Evolutionary conservation across 1,284 basidiomycete genomes (phyloP).

Genomic region (Hymenochaete sp.): DNA sequence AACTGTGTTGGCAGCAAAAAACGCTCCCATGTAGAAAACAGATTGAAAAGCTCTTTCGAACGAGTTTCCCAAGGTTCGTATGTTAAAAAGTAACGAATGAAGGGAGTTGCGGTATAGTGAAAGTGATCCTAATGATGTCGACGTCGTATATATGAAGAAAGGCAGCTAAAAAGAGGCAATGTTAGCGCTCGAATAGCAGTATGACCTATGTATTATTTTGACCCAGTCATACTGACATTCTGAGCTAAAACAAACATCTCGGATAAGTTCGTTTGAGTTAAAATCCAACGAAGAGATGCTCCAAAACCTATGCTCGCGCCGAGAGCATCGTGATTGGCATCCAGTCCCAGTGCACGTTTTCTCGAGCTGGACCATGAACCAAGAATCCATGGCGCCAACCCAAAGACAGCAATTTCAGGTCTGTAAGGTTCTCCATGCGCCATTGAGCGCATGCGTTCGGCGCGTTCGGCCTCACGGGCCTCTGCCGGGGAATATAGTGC

Average conservation of each 20-base stretch:
- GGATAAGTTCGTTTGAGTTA: constrained; percentile 51
- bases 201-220: not conserved
- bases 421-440: constrained; percentile 62
- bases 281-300: constrained; percentile 23
- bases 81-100: constrained; percentile 58
- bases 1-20: constrained; percentile 62
- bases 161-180: constrained; percentile 43
- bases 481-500: constrained; percentile 41
- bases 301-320: constrained; percentile 7
- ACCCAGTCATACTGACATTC: constrained; percentile 41
- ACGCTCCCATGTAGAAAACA: constrained; percentile 76
- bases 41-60: constrained; percentile 66
- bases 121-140: constrained; percentile 65
- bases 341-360: constrained; percentile 47
- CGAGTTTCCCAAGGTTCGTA: constrained; percentile 51
- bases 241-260: constrained; percentile 57
- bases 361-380: constrained; percentile 61
- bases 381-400: constrained; percentile 73
- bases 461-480: constrained; percentile 52
- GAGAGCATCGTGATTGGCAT: constrained; percentile 23
- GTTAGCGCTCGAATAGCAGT: not conserved
- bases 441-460: constrained; percentile 63
- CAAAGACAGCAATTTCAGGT: constrained; percentile 72
- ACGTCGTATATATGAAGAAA: constrained; percentile 59
- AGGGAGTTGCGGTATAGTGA: constrained; percentile 69